These are phyloP conservation scores for Serendipita sp. DNA, from an alignment of 768 basidiomycete species.

Conservation along the genomic window DNA sequence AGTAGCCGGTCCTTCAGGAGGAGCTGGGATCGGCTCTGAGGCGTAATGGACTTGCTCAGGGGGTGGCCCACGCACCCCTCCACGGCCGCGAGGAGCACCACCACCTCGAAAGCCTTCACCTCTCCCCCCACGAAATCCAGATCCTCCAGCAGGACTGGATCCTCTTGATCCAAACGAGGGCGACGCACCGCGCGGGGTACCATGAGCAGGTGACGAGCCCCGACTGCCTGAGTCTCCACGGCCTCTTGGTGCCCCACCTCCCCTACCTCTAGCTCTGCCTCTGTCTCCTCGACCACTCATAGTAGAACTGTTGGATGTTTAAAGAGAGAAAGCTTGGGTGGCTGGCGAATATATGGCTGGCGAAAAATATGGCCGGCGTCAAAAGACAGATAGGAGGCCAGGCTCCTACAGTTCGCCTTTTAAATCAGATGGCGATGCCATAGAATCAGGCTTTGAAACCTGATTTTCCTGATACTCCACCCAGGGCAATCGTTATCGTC, in stretches of 20 bases:
- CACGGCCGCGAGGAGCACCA: conserved; percentile 23
- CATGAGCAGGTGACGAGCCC: neutral
- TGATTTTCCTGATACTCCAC: no score
- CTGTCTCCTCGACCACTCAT: neutral
- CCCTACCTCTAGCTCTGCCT: neutral
- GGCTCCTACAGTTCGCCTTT: no score
- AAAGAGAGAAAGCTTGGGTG: no score
- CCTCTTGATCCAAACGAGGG: neutral
- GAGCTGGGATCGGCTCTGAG: conserved; percentile 24
- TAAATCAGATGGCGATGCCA: no score
- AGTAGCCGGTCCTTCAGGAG: conserved; percentile 28
- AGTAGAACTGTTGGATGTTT: neutral
- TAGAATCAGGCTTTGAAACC: no score
- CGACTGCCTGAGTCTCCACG: neutral
- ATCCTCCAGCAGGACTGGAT: neutral
- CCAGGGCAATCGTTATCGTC: no score
- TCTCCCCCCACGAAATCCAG: conserved; percentile 9
- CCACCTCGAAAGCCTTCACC: conserved; percentile 17
- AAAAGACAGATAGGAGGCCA: no score
- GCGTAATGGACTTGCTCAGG: conserved; percentile 15
- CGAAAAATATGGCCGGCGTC: no score
- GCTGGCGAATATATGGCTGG: no score
- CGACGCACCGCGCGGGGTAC: neutral
- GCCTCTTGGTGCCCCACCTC: neutral
- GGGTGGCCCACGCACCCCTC: conserved; percentile 17